phyloP scores from a whole-genome alignment of 31 red algal genomes.

The Porphyra umbilicalis region DNA sequence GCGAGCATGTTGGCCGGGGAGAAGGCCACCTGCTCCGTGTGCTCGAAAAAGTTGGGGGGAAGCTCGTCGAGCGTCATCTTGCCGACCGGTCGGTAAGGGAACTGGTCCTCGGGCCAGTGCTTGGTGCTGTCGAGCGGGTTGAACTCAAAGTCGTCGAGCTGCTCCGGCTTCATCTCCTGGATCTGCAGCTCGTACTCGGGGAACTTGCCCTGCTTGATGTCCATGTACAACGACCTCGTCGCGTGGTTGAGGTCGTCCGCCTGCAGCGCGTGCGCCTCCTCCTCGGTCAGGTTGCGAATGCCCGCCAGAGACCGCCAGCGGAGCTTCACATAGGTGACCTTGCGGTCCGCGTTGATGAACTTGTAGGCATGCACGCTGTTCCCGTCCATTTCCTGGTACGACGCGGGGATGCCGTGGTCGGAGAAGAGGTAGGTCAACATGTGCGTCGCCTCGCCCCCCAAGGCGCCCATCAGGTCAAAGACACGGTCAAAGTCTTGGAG shows the following conservation, averaged over 20 bases:
- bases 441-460: conserved; percentile 45
- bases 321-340: conserved; percentile 74
- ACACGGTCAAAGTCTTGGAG: conserved; percentile 67
- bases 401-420: conserved; percentile 68
- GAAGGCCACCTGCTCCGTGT: conserved; percentile 74
- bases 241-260: conserved; percentile 59
- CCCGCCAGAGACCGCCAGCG: conserved; percentile 59
- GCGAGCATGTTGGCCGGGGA: conserved; percentile 76
- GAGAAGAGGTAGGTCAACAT: conserved; percentile 63
- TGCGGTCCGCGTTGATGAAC: conserved; percentile 40
- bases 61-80: conserved; percentile 47
- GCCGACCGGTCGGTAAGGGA: conserved; percentile 51
- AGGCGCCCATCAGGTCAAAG: conserved; percentile 73
- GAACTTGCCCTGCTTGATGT: conserved; percentile 42
- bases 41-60: conserved; percentile 59
- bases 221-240: conserved; percentile 45
- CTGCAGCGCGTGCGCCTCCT: conserved; percentile 32
- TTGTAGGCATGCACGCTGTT: conserved; percentile 74
- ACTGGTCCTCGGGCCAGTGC: conserved; percentile 59
- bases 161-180: conserved; percentile 38
- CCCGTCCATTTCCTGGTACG: conserved; percentile 80
- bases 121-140: conserved; percentile 74
- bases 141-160: conserved; percentile 55
- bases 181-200: conserved; percentile 57
- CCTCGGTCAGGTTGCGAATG: conserved; percentile 47